A percentile compares a stretch with the other conserved stretches of the same genome.
Evolutionary conservation across 768 basidiomycete genomes (phyloP).

Genomic region (Lactifluus echinatus): DNA sequence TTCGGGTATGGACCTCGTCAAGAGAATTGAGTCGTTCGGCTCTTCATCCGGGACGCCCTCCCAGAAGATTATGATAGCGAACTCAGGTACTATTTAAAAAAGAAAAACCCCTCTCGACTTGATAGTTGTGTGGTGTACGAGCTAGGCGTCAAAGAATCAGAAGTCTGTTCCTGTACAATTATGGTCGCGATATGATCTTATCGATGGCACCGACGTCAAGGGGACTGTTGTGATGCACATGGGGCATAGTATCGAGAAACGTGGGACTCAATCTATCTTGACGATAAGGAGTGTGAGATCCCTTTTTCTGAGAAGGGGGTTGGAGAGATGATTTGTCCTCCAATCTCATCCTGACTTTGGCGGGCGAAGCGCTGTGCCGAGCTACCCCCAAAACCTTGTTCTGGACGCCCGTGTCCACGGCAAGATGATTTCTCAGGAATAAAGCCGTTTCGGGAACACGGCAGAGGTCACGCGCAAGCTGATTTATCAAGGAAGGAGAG

Average conservation of each 20-base stretch:
- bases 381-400: not conserved
- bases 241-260: not conserved
- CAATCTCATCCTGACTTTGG: not conserved
- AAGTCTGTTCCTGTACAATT: constrained; percentile 10
- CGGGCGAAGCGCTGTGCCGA: not conserved
- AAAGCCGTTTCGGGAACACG: not conserved
- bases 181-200: constrained; percentile 4
- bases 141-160: not conserved
- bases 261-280: not conserved
- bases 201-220: constrained; percentile 14
- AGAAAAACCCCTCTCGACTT: not conserved
- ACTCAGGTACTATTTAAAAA: constrained; percentile 41
- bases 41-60: constrained; percentile 33
- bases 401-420: not conserved
- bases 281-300: not conserved
- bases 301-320: not conserved
- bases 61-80: constrained; percentile 43
- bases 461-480: not conserved
- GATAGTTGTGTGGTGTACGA: constrained; percentile 4
- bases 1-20: constrained; percentile 50
- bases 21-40: constrained; percentile 36
- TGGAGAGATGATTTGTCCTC: no score
- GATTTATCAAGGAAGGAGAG: not conserved
- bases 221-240: not conserved
- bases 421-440: not conserved